Evolutionary conservation across 2,329 filamentous ascomycete species (phyloP), one percentile per base, ranked within the genome.

Genomic region (Aspergillus quadrilineatus): DNA sequence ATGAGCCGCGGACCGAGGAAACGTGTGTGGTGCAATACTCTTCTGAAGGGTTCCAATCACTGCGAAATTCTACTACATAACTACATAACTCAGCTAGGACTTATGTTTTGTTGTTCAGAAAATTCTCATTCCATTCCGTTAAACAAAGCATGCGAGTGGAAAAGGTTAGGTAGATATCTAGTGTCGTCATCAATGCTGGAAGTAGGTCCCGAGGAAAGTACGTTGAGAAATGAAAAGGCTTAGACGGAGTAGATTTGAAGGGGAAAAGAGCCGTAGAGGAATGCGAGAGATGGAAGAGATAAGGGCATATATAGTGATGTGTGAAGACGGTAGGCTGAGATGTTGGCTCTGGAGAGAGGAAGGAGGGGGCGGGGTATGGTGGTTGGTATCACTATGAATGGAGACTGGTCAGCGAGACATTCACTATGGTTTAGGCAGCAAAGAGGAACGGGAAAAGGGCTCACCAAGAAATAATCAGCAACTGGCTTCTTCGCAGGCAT

Each of bases 401-500:
- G 37, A 10, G 15, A 15, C 28, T 15, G 28, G 34, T 50, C 29
- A 53, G 52, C 15, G 15, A 15, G 30, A 8, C n/a, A 26, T 14
- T 36, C 4, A n/a, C n/a, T 7, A 4, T 1, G 39, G 5, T 30
- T 6, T 45, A 34, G 29, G n/a, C 10, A 10, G 15, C 3, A 34
- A 14, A 22, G 29, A 42, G 28, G 30, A 15, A 36, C 34, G 28
- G 32, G 26, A 28, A 28, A 28, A 12, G 44, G 30, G 59, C 72
- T 68, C 62, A 79, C 75, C 75, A 99, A 79, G 75, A 99, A 99
- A 79, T 97, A 99, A 77, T 97, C 93, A 12, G 92, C 92, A 52
- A 96, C 91, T 3, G 94, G 94, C 76, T 97, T 97, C 83, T 99
- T 99, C 3, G 94, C 94, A 57, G 94, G 94, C 94, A 99, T 99